Evolutionary conservation across 2,329 filamentous ascomycete species (phyloP).

Genomic region (Penicillium sp.): DNA sequence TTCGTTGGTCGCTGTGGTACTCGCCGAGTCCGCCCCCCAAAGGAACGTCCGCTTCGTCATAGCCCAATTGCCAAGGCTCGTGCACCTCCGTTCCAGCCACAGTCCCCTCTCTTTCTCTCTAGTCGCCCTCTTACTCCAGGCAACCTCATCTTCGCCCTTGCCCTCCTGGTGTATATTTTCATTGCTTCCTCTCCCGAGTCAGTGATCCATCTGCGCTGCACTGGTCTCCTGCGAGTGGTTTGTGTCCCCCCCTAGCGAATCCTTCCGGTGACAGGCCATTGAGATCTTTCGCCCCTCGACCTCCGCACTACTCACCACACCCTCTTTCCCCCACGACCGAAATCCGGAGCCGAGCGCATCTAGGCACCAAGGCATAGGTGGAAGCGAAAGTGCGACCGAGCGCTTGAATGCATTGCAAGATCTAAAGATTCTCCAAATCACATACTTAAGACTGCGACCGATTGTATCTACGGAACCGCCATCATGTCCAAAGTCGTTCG

Average conservation of each 20-base stretch:
- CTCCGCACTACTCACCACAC: constrained; percentile 6
- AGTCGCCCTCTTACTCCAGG: constrained; percentile 8
- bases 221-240: constrained; percentile 4
- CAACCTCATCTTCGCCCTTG: constrained; percentile 4
- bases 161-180: background rate
- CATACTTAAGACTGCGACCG: constrained; percentile 5
- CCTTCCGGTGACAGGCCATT: constrained; percentile 1
- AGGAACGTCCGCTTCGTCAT: constrained; percentile 18
- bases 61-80: constrained; percentile 24
- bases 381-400: too few species aligned
- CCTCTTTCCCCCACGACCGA: constrained; percentile 14
- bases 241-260: constrained; percentile 6
- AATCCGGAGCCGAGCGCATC: constrained; percentile 5
- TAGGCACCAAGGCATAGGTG: too few species aligned
- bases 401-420: too few species aligned
- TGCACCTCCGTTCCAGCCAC: constrained; percentile 22
- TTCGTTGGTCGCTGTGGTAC: too few species aligned
- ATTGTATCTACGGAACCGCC: constrained; percentile 12
- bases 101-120: constrained; percentile 13
- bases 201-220: background rate
- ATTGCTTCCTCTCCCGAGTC: constrained; percentile 3
- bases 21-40: too few species aligned
- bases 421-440: background rate
- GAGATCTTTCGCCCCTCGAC: background rate
- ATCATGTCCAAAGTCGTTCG: constrained; percentile 93